A percentile compares a stretch with the other conserved stretches of the same genome.
phyloP scores from a whole-genome alignment of 345 rosid genomes.

The Corymbia maculata region DNA sequence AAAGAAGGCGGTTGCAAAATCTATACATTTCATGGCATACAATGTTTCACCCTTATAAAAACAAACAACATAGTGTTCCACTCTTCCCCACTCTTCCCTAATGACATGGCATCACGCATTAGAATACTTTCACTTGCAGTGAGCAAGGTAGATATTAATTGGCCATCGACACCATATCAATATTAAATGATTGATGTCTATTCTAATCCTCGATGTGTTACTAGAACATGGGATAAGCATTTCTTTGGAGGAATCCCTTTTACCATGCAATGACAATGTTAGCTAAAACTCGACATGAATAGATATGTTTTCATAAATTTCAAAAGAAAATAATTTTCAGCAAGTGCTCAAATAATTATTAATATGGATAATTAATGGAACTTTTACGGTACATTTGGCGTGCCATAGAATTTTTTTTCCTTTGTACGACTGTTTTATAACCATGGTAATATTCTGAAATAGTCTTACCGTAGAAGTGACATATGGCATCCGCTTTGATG shows the following conservation, averaged over 20 bases:
- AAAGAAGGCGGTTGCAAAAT: neutral
- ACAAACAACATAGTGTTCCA: neutral
- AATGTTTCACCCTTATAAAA: neutral
- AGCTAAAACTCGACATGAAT: neutral
- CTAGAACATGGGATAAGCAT: neutral
- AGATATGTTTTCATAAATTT: neutral
- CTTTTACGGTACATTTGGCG: neutral
- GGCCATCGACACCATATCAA: neutral
- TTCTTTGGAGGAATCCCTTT: neutral
- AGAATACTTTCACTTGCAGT: neutral
- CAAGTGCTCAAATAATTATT: neutral
- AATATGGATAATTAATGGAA: neutral
- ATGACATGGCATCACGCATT: neutral
- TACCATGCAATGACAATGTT: fast-evolving
- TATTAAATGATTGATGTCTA: neutral
- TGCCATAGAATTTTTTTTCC: neutral
- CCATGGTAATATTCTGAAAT: neutral
- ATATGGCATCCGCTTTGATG: neutral
- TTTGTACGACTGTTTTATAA: neutral
- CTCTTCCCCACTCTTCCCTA: neutral
- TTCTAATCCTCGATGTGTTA: neutral
- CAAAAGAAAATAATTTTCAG: neutral
- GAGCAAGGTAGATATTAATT: neutral
- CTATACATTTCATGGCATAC: neutral
- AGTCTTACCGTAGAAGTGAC: neutral